A percentile compares a stretch with the other conserved stretches of the same genome.
These are phyloP conservation scores for Kurtzmaniella quercitrusa DNA, from an alignment of 1,139 yeast species.

Conservation along the genomic window DNA sequence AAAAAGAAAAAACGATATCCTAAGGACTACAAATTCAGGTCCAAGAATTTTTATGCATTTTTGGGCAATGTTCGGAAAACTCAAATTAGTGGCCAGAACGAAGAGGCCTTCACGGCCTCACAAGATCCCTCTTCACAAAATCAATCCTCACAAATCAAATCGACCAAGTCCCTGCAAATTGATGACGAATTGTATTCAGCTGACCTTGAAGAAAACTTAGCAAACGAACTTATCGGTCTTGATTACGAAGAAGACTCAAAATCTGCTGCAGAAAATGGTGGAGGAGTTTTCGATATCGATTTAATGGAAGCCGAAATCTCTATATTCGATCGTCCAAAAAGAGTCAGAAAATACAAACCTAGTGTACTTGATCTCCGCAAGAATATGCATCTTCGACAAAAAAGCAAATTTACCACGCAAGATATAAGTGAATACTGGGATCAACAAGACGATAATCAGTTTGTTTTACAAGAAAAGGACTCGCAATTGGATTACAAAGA, in stretches of 20 bases:
- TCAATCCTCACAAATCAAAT: constrained; percentile 3
- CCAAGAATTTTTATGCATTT: constrained; percentile 37
- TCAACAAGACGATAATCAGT: background rate
- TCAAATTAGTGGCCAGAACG: constrained; percentile 14
- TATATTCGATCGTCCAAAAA: constrained; percentile 5
- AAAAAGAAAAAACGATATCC: constrained; percentile 31
- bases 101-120: constrained; percentile 6
- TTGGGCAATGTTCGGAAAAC: constrained; percentile 18
- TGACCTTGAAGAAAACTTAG: background rate
- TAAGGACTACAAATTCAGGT: constrained; percentile 35
- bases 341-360: constrained; percentile 4
- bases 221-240: constrained; percentile 4
- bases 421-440: background rate
- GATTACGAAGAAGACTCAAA: constrained; percentile 8
- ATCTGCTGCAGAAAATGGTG: no score
- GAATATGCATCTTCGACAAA: constrained; percentile 30
- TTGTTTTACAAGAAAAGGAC: background rate
- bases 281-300: no score
- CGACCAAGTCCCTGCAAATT: background rate
- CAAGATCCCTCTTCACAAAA: background rate
- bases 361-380: constrained; percentile 21
- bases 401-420: background rate
- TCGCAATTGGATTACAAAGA: background rate
- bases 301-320: background rate
- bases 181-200: background rate